Conservation (phyloP, 2,329 filamentous ascomycete species). For the Grosmannia clavigera region DNA sequence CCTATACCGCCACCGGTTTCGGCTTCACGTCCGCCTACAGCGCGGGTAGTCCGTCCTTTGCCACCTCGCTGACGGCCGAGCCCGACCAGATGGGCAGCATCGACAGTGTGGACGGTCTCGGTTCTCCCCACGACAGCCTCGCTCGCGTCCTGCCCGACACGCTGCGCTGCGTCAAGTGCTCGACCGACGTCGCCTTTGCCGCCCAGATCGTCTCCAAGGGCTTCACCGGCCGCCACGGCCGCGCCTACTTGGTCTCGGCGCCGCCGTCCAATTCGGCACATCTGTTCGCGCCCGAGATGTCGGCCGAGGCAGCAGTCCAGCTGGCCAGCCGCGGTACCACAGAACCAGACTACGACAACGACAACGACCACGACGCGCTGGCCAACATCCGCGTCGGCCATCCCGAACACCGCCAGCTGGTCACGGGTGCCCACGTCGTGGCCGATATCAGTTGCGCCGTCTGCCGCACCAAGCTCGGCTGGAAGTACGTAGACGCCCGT, state of each 20-base stretch:
- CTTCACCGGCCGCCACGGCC: slow-evolving; percentile 53
- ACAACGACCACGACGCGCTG: slow-evolving; percentile 18
- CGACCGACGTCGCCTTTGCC: slow-evolving; percentile 46
- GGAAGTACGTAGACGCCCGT: slow-evolving; percentile 56
- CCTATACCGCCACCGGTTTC: not conserved
- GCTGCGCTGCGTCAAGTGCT: slow-evolving; percentile 45
- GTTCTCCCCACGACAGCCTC: not conserved
- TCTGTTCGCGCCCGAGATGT: slow-evolving; percentile 6
- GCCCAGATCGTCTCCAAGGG: slow-evolving; percentile 53
- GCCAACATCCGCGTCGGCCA: slow-evolving; percentile 44
- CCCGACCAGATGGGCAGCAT: not conserved
- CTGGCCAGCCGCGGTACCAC: slow-evolving; percentile 10
- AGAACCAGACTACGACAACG: slow-evolving; percentile 4
- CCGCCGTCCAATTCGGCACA: slow-evolving; percentile 8
- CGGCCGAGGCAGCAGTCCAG: slow-evolving; percentile 10
- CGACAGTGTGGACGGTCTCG: not conserved
- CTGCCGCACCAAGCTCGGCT: slow-evolving; percentile 47
- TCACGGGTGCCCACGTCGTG: slow-evolving; percentile 51
- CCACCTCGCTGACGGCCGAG: not conserved
- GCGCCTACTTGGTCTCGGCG: slow-evolving; percentile 45
- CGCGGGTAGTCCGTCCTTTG: not conserved
- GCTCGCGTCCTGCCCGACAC: slow-evolving; percentile 34
- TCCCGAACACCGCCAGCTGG: slow-evolving; percentile 42
- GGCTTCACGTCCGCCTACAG: not conserved
- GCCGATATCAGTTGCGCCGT: slow-evolving; percentile 48